Percentiles rank a stretch among this genome's conserved stretches.
Conservation (phyloP, 192 early-diverging fungal genomes). For the Coemansia asiatica region DNA sequence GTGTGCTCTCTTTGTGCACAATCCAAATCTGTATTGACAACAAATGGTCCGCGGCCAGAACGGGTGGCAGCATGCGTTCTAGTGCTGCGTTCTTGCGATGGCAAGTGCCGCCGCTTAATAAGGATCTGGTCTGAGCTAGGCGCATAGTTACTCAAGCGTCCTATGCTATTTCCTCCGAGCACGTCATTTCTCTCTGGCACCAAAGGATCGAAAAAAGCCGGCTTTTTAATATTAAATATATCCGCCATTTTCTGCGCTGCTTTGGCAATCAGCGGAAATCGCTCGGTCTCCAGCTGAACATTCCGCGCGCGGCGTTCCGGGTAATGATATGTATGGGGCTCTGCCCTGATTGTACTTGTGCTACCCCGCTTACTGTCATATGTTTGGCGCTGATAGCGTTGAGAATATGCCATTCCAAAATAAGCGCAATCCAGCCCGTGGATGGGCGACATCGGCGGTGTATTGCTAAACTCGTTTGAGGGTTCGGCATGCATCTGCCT, state of each 20-base stretch:
- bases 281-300: conserved; percentile 17
- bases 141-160: neutral
- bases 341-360: neutral
- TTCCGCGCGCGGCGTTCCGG: conserved; percentile 36
- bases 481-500: neutral
- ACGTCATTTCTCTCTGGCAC: neutral
- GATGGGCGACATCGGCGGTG: conserved; percentile 11
- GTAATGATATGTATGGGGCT: neutral
- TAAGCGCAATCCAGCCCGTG: conserved; percentile 21
- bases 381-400: conserved; percentile 11
- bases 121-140: neutral
- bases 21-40: neutral
- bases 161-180: conserved; percentile 10
- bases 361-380: neutral
- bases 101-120: neutral
- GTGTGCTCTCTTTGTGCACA: neutral
- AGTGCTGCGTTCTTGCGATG: neutral
- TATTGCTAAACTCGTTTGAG: conserved; percentile 19
- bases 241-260: conserved; percentile 24
- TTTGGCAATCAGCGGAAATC: conserved; percentile 17
- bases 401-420: conserved; percentile 38
- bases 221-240: conserved; percentile 15
- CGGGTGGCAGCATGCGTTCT: neutral
- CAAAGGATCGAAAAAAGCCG: conserved; percentile 10
- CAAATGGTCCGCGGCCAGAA: neutral